Base-by-base conservation (phyloP, 768 basidiomycete species). In the Tylopilus rubrobrunneus region DNA sequence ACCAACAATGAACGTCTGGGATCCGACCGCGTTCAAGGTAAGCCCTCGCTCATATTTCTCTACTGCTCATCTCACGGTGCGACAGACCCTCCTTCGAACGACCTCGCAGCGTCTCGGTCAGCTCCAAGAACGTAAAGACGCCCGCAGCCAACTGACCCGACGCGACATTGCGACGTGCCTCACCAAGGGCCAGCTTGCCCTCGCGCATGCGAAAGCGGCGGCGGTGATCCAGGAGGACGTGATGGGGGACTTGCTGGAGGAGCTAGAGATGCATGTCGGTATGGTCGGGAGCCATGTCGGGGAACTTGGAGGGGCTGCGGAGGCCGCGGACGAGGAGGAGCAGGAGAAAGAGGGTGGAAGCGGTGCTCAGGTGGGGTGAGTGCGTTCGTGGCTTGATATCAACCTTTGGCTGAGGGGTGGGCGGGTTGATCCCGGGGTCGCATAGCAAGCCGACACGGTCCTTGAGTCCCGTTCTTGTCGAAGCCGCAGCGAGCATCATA, bases 131-230 rank as follows among this genome's bases (percentile, higher is more conserved):
- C 82, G 80, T 67, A 80, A 84, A 54, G 85, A 89, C 58, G 80
- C 86, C 6, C 76, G 83, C 62, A 78, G 76, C 2, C 77, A 76
- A 34, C 81, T 87, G 42, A 81, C 78, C 19, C 77, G 85, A 59
- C 77, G 76, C 57, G 87, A 89, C 65, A 84, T 91, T 53, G 82
- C 86, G 6, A 83, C 79, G 12, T 69, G 85, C 17, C 73, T 91
- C 40, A 77, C 79, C 48, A 81, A 85, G 57, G 78, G 79, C 37
- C 81, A 86, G 50, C 70, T 86, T 49, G 74, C 73, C 15, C 68
- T 87, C 29, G 89, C 89, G 12, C 81, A 87, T 45, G 77, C 80
- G n/a, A 89, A 88, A 71, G 85, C 85, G 2, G 84, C 85, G 65
- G 82, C 78, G 61, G 66, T 86, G 45, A 78, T 87, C 25, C 73